Base-by-base conservation (phyloP, 78 protist genomes). In the slime mould (Dictyostelium discoideum) region DNA sequence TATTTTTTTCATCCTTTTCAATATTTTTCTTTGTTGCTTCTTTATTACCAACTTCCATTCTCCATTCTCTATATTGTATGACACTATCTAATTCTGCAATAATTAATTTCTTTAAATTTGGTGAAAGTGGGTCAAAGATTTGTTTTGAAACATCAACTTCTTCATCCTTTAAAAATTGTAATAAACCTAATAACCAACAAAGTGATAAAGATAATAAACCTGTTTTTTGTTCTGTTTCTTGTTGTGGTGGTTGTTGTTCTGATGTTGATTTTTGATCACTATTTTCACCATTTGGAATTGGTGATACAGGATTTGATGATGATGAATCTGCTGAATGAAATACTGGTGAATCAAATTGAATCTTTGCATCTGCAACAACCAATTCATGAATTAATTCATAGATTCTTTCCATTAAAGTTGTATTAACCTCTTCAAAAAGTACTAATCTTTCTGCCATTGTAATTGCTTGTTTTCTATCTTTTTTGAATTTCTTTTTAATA, bases 121-220 rank as follows among this genome's bases (percentile, higher is more conserved):
- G 95, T 39, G 95, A 90, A 1, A 90, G 84, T 18, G 95, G 87
- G 9, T 82, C 11, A 69, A 72, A 90, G 14, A 90, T 82, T 22
- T 80, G 84, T 2, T 42, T 72, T 46, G 20, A 9, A 22, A 90
- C 95, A 72, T 90, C 95, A 5, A 80, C 67, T 54, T 90, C 88
- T n/a, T 90, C 95, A 69, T 90, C 95, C 84, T 90, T 90, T 22
- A 90, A 39, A 80, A 90, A 90, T 73, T 90, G 95, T 37, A 90
- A 57, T 9, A 90, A 39, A 72, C 95, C 95, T 7, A 90, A 39
- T 37, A 90, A n/a, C 95, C 95, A 90, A 39, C 84, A 73, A 39
- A 90, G 85, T 20, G 95, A 90, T 37, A 81, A 81, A n/a, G 95
- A 90, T 7, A 90, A 65, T 13, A 90, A 50, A 54, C 95, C 95